A percentile compares a stretch with the other conserved stretches of the same genome.
Evolutionary conservation across 768 basidiomycete genomes (phyloP).

Genomic region (Hericium alpestre): DNA sequence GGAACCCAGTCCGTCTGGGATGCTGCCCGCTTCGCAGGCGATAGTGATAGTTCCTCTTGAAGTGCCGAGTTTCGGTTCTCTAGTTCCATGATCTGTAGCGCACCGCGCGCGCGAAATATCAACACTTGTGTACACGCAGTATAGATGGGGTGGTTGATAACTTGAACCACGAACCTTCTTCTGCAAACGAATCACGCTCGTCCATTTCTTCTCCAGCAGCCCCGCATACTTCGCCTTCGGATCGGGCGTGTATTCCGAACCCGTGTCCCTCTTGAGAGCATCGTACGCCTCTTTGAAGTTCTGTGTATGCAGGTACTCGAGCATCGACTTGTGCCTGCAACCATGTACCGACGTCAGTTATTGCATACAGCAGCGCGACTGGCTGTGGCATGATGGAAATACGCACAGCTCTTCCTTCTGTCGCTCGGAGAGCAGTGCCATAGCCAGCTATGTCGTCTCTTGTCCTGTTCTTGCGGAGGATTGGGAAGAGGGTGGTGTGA

Average conservation of each 20-base stretch:
- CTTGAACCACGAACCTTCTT: conserved; percentile 10
- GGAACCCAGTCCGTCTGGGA: conserved; percentile 45
- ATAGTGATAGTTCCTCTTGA: background rate
- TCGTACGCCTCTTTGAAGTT: conserved; percentile 25
- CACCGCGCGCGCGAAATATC: no score
- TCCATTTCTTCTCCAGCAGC: conserved; percentile 16
- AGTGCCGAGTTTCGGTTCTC: conserved; percentile 23
- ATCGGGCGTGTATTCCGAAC: conserved; percentile 21
- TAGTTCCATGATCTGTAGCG: conserved; percentile 46
- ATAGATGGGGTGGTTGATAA: background rate
- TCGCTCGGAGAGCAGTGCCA: background rate
- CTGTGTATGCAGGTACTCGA: conserved; percentile 24
- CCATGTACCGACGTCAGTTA: background rate
- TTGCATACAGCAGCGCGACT: background rate
- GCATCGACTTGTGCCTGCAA: conserved; percentile 26
- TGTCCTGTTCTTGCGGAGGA: background rate
- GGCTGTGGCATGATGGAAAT: background rate
- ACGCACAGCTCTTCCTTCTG: conserved; percentile 3
- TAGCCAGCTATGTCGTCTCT: background rate
- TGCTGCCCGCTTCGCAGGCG: conserved; percentile 20
- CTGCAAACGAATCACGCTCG: conserved; percentile 16
- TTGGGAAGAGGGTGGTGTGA: background rate
- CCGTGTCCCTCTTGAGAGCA: conserved; percentile 22
- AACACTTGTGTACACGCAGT: background rate
- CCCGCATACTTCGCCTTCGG: conserved; percentile 14